These are phyloP conservation scores for Kuraishia capsulata DNA, from an alignment of 805 yeast genomes.

Conservation along the genomic window DNA sequence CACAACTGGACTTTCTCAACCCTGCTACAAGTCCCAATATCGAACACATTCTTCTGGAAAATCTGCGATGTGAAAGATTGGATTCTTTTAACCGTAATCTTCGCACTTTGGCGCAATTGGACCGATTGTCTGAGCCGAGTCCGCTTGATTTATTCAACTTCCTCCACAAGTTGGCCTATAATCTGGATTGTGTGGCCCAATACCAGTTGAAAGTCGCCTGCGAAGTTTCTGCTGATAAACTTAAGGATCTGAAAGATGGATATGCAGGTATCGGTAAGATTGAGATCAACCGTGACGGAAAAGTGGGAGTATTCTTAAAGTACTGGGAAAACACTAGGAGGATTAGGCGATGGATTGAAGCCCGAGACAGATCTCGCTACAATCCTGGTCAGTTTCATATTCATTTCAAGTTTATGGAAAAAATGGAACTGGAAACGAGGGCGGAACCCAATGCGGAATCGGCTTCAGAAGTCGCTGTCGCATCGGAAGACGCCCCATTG, in stretches of 20 bases:
- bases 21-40: slow-evolving; percentile 11
- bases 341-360: slow-evolving; percentile 9
- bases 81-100: slow-evolving; percentile 23
- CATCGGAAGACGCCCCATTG: background rate
- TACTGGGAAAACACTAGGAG: slow-evolving; percentile 22
- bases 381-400: slow-evolving; percentile 4
- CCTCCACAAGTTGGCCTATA: slow-evolving; percentile 18
- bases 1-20: slow-evolving; percentile 1
- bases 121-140: slow-evolving; percentile 17
- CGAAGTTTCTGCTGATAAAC: background rate
- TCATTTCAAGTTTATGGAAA: slow-evolving; percentile 23
- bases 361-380: too few species aligned
- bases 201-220: background rate
- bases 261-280: slow-evolving; percentile 17
- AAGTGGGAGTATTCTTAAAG: slow-evolving; percentile 22
- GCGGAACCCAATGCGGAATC: background rate
- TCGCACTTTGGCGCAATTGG: slow-evolving; percentile 20
- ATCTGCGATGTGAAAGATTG: slow-evolving; percentile 18
- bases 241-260: slow-evolving; percentile 12
- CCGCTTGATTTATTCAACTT: slow-evolving; percentile 23
- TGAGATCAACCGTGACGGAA: slow-evolving; percentile 15
- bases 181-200: slow-evolving; percentile 7
- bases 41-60: slow-evolving; percentile 16
- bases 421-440: background rate
- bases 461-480: background rate